These are phyloP conservation scores for Laetiporus sulphureus DNA, from an alignment of 1,284 basidiomycete genomes.

Conservation along the genomic window DNA sequence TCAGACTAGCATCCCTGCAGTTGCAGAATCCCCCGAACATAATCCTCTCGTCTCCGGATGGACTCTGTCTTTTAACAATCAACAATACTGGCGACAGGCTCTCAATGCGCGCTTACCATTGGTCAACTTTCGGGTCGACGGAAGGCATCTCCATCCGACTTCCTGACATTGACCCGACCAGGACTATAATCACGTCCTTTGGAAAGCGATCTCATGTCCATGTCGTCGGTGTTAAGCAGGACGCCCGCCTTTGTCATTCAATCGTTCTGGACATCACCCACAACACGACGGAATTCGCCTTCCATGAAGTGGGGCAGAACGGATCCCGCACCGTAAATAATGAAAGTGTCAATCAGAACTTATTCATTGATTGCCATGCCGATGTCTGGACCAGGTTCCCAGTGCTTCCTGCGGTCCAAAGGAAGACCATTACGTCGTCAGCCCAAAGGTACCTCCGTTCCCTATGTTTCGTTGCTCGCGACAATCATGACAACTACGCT, in stretches of 20 bases:
- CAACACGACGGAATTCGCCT: slow-evolving; percentile 47
- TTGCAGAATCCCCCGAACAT: slow-evolving; percentile 27
- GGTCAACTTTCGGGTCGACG: slow-evolving; percentile 47
- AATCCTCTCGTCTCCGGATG: slow-evolving; percentile 27
- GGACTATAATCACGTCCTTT: slow-evolving; percentile 23
- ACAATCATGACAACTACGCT: slow-evolving; percentile 27
- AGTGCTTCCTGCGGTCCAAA: slow-evolving; percentile 46
- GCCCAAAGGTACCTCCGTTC: slow-evolving; percentile 23
- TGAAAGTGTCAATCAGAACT: slow-evolving; percentile 33
- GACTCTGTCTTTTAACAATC: slow-evolving; percentile 40
- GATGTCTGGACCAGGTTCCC: slow-evolving; percentile 62
- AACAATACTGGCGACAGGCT: slow-evolving; percentile 14
- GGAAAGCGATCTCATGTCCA: slow-evolving; percentile 27
- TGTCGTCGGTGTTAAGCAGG: slow-evolving; percentile 39
- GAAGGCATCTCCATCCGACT: slow-evolving; percentile 38
- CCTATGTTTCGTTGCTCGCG: slow-evolving; percentile 39
- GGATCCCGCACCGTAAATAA: slow-evolving; percentile 10
- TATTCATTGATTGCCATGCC: slow-evolving; percentile 46
- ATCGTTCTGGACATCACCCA: slow-evolving; percentile 43
- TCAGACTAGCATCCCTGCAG: slow-evolving; percentile 41
- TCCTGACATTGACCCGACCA: too few species aligned
- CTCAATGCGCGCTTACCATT: slow-evolving; percentile 40
- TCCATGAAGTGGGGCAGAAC: slow-evolving; percentile 33
- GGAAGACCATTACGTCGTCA: slow-evolving; percentile 37
- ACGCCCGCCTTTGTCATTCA: slow-evolving; percentile 37